Evolutionary conservation across 2,329 filamentous ascomycete genomes (phyloP).

Genomic region (Xylariaceae sp.): DNA sequence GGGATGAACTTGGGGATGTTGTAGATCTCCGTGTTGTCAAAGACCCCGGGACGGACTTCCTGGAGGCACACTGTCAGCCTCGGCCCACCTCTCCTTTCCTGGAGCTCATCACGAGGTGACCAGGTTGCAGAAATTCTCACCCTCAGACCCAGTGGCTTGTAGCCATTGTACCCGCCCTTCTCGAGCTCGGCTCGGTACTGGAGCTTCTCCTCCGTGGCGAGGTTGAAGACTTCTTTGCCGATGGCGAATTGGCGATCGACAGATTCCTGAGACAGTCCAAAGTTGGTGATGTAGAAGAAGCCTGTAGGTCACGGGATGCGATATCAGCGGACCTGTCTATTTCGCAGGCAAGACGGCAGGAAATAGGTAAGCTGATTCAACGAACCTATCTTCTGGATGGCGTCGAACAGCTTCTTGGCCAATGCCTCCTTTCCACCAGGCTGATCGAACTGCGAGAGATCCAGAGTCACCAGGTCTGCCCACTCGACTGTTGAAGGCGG

Average conservation of each 20-base stretch:
- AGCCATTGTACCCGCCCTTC: constrained; percentile 50
- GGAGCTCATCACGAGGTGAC: too few relatives aligned
- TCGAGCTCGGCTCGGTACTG: constrained; percentile 45
- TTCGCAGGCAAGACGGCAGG: too few relatives aligned
- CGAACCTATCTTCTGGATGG: constrained; percentile 36
- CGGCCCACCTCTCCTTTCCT: too few relatives aligned
- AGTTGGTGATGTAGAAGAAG: constrained; percentile 59
- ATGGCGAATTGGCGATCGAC: constrained; percentile 55
- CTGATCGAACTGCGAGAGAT: constrained; percentile 45
- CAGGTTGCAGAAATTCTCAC: too few relatives aligned
- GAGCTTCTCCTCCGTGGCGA: constrained; percentile 51
- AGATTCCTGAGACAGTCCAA: constrained; percentile 51
- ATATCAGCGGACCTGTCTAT: too few relatives aligned
- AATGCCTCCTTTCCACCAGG: constrained; percentile 47
- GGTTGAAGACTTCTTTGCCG: constrained; percentile 48
- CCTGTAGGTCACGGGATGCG: constrained; percentile 29
- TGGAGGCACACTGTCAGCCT: constrained; percentile 4
- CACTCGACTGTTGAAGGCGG: constrained; percentile 37
- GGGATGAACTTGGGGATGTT: constrained; percentile 34
- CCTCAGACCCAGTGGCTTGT: constrained; percentile 38
- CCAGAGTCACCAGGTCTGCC: constrained; percentile 51
- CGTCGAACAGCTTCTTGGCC: constrained; percentile 46
- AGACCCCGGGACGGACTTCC: constrained; percentile 25
- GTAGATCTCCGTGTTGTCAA: constrained; percentile 32
- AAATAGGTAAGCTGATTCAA: not conserved